Conservation (phyloP, 2,329 filamentous ascomycete genomes). For the Colletotrichum tamarilloi region DNA sequence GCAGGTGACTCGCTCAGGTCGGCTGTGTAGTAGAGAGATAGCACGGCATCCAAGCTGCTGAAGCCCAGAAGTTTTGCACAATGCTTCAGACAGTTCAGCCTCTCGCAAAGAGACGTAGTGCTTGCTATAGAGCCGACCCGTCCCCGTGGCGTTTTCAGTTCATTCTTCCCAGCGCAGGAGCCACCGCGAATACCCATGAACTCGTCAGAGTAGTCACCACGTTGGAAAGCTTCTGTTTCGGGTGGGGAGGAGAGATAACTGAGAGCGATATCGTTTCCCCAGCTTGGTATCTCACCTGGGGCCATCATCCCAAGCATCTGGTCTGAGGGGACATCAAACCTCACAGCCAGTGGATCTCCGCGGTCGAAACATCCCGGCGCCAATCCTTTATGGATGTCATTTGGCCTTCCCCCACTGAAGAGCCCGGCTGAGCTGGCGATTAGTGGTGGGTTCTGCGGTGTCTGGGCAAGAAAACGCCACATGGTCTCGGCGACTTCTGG, state of each 20-base stretch:
- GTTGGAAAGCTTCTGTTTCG: not conserved
- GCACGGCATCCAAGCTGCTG: not conserved
- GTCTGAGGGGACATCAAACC: not conserved
- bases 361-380: not conserved
- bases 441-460: not conserved
- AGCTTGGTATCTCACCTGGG: not conserved
- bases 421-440: not conserved
- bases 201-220: not conserved
- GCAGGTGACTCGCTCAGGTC: not conserved
- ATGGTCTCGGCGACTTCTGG: not conserved
- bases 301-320: not conserved
- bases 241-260: not conserved
- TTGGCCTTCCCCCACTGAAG: not conserved
- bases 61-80: not conserved
- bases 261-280: not conserved
- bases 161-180: not conserved
- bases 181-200: not conserved
- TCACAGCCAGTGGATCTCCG: not conserved
- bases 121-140: not conserved
- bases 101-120: not conserved
- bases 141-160: not conserved
- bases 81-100: not conserved
- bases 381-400: not conserved
- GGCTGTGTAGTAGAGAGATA: not conserved
- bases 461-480: not conserved